Base-by-base conservation (phyloP, 129 eudicot species). In the Artemisia tridentata region DNA sequence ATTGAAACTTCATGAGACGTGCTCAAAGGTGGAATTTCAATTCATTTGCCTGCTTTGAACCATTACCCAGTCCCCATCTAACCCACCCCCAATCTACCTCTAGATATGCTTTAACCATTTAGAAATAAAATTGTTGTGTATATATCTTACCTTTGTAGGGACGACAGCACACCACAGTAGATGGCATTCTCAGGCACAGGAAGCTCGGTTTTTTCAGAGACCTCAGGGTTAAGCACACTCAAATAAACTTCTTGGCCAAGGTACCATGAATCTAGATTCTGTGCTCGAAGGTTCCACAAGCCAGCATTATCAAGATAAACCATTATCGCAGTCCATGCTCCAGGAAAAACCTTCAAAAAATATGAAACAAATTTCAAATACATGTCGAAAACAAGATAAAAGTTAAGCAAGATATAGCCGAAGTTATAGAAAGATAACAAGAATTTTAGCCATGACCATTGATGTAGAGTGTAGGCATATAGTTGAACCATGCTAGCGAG, bases 211-310 rank as follows among this genome's bases (percentile, higher is more conserved):
- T 81, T 81, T 79, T 93, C 98, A 3, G 80, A 68, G 20, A 69
- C 80, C 82, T 92, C 91, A 3, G 90, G 92, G 81, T 93, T 89
- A 62, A 87, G 86, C 75, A 84, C 97, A 58, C 87, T 93, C 69
- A 93, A 20, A 53, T 93, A 93, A 82, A 75, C 88, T 81, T 93
- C 98, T 82, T 93, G 98, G 48, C 98, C 98, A 19, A 93, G 87
- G 75, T 89, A 85, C 98, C 98, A 89, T 47, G 98, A 81, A 80
- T 93, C 92, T 13, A 93, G 86, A 63, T 93, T 93, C 78, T 93
- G 88, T 51, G 96, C 78, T 12, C 98, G 85, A 11, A 93, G 96
- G 54, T 93, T 93, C 98, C 98, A 93, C 62, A 93, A 80, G 12
- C 98, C 98, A 19, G 87, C 89, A 68, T 87, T 93, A 63, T 93